These are phyloP conservation scores for Sphagnum contortum DNA, from an alignment of 225 moss, liverwort and hornwort species.

Conservation along the genomic window DNA sequence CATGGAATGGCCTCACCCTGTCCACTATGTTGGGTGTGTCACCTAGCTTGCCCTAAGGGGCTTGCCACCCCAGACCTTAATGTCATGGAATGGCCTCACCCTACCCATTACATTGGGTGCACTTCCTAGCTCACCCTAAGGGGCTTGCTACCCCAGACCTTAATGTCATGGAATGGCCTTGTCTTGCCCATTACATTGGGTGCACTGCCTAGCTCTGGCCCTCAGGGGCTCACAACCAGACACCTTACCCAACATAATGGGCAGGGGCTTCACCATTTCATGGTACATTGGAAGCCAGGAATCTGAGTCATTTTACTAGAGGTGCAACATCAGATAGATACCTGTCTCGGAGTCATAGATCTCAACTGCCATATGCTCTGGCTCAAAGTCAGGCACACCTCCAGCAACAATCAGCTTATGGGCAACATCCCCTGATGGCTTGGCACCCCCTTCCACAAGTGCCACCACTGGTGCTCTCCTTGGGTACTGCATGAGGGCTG, in stretches of 20 bases:
- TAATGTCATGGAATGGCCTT: no score
- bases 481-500: constrained; percentile 29
- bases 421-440: constrained; percentile 4
- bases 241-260: background rate
- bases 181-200: no score
- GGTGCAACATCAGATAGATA: background rate
- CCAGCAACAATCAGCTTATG: constrained; percentile 46
- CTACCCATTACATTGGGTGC: no score
- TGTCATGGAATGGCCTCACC: no score
- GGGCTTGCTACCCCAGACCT: no score
- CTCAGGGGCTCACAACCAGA: background rate
- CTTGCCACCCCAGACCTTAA: no score
- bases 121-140: no score
- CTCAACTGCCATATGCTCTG: constrained; percentile 41
- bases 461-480: constrained; percentile 29
- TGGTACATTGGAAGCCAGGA: background rate
- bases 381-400: constrained; percentile 39
- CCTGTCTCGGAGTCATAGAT: constrained; percentile 37
- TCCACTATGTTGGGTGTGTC: no score
- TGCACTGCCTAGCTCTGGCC: background rate
- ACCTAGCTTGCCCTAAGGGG: no score
- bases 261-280: no score
- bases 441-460: constrained; percentile 15
- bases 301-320: background rate
- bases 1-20: no score